Conservation (phyloP, 768 basidiomycete species). For the Podaxis sp. region DNA sequence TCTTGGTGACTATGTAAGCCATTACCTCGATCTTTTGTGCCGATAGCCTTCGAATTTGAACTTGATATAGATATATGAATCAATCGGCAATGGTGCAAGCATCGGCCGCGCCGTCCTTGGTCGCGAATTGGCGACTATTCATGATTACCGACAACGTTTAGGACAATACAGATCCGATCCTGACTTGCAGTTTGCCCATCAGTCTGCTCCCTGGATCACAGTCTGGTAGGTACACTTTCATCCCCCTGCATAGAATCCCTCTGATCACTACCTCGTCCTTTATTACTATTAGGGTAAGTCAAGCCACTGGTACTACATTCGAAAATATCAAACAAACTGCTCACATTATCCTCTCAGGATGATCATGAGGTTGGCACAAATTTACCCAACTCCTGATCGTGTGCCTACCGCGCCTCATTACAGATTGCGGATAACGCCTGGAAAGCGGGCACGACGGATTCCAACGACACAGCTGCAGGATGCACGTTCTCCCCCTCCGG, state of each 20-base stretch:
- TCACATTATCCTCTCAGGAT: slow-evolving; percentile 30
- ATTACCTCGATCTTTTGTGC: background rate
- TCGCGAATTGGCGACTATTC: slow-evolving; percentile 53
- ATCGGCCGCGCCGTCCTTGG: slow-evolving; percentile 33
- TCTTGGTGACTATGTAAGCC: slow-evolving; percentile 54
- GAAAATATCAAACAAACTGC: slow-evolving; percentile 1
- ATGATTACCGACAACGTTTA: slow-evolving; percentile 52
- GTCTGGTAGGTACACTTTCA: slow-evolving; percentile 38
- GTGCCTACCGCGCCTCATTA: background rate
- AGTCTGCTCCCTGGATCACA: slow-evolving; percentile 51
- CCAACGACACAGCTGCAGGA: slow-evolving; percentile 50
- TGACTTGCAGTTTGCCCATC: slow-evolving; percentile 46
- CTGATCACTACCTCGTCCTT: background rate
- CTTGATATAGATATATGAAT: slow-evolving; percentile 45
- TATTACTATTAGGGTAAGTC: background rate
- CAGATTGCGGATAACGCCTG: slow-evolving; percentile 56
- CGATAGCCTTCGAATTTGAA: background rate
- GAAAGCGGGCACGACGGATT: slow-evolving; percentile 55
- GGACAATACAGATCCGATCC: slow-evolving; percentile 52
- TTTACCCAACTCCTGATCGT: background rate
- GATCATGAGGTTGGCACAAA: slow-evolving; percentile 42
- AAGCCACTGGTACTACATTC: background rate
- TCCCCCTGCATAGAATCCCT: background rate
- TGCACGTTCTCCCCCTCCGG: slow-evolving; percentile 51
- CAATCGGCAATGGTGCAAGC: slow-evolving; percentile 30